Percentiles rank a stretch among this genome's conserved stretches.
phyloP scores from a whole-genome alignment of 139 green algal genomes.

The Diplosphaera chodatii region DNA sequence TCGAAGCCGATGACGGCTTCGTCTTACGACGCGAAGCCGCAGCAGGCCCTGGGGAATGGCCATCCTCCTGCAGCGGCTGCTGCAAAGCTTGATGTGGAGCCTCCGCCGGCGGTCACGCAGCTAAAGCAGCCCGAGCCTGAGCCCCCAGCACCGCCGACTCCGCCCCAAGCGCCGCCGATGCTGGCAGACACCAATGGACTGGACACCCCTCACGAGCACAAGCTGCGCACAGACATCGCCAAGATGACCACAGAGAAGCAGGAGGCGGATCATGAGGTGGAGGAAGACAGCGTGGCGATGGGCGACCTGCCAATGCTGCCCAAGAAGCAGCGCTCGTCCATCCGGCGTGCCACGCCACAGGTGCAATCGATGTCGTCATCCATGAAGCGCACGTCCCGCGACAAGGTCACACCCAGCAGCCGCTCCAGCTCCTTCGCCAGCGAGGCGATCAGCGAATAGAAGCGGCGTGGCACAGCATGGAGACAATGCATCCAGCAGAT shows the following conservation, averaged over 20 bases:
- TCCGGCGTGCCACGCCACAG: not conserved
- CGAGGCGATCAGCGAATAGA: not conserved
- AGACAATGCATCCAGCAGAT: no score
- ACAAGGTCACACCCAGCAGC: not conserved
- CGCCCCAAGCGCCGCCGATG: no score
- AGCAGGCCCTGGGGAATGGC: no score
- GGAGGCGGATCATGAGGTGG: no score
- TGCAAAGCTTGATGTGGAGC: no score
- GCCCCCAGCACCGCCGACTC: no score
- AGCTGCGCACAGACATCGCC: not conserved
- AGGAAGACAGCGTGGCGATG: not conserved
- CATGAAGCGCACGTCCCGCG: not conserved
- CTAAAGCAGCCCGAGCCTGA: no score
- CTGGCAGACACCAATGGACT: not conserved
- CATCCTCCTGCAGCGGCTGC: no score
- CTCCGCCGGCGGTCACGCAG: no score
- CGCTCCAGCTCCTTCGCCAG: not conserved
- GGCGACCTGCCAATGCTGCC: not conserved
- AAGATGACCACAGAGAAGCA: not conserved
- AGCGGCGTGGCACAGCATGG: no score
- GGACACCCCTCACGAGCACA: not conserved
- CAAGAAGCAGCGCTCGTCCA: not conserved
- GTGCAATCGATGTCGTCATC: not conserved
- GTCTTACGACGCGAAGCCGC: no score
- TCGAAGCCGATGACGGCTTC: no score